A percentile compares a stretch with the other conserved stretches of the same genome.
phyloP scores from a whole-genome alignment of 768 basidiomycete species.

The Podaxis sp. region DNA sequence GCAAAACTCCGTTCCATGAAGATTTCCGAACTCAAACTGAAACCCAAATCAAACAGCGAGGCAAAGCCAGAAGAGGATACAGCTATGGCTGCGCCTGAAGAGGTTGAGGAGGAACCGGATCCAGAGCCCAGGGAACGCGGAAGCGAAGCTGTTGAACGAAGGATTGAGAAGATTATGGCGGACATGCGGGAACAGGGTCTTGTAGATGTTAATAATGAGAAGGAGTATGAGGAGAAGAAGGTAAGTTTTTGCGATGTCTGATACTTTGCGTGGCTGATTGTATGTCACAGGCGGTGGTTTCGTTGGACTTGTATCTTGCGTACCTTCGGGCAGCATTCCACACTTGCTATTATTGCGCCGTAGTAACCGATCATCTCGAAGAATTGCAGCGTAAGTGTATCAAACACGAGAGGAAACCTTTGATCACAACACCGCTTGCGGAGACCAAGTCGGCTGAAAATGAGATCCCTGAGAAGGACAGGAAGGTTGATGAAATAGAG shows the following conservation, averaged over 20 bases:
- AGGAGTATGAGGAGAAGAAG: conserved; percentile 67
- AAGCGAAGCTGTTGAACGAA: conserved; percentile 78
- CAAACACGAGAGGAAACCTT: conserved; percentile 81
- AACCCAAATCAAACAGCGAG: conserved; percentile 22
- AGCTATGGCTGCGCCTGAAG: conserved; percentile 29
- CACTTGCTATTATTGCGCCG: conserved; percentile 97
- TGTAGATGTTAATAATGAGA: conserved; percentile 60
- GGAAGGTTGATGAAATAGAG: conserved; percentile 41
- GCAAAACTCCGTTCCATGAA: conserved; percentile 46
- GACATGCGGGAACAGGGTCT: conserved; percentile 66
- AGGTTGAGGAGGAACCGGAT: conserved; percentile 50
- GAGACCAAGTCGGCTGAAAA: conserved; percentile 54
- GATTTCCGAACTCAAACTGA: conserved; percentile 25
- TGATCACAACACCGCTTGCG: conserved; percentile 59
- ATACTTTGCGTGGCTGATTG: conserved; percentile 21
- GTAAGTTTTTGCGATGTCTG: conserved; percentile 36
- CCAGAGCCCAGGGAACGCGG: conserved; percentile 61
- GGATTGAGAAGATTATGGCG: conserved; percentile 73
- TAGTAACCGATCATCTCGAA: conserved; percentile 89
- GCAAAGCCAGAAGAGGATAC: conserved; percentile 26
- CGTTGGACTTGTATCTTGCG: conserved; percentile 89
- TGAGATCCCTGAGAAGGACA: conserved; percentile 49
- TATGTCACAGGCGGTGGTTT: conserved; percentile 60
- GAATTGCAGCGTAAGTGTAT: conserved; percentile 95
- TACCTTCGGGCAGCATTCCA: conserved; percentile 91